phyloP scores from a whole-genome alignment of 345 rosid genomes.

The Salix viminalis region DNA sequence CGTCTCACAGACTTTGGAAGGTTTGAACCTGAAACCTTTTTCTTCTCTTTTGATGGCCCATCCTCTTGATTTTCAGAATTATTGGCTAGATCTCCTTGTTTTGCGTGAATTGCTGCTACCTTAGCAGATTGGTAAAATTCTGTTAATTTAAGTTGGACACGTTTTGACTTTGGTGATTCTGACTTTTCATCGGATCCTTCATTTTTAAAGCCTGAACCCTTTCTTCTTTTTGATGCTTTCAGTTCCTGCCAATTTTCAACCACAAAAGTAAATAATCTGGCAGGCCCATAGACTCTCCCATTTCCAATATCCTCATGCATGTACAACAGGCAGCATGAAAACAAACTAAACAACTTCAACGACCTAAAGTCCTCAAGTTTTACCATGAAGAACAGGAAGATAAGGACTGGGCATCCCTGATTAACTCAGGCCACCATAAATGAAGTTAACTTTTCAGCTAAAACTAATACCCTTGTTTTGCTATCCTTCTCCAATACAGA shows the following conservation, averaged over 20 bases:
- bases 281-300: conserved; percentile 4
- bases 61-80: conserved; percentile 16
- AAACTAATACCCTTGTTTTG: neutral
- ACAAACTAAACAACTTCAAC: neutral
- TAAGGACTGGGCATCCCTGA: neutral
- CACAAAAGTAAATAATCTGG: conserved; percentile 13
- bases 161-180: conserved; percentile 41
- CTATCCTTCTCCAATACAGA: neutral
- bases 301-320: conserved; percentile 9
- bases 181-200: conserved; percentile 32
- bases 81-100: conserved; percentile 29
- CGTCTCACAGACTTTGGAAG: conserved; percentile 70
- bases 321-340: neutral
- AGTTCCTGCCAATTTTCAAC: conserved; percentile 39
- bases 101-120: conserved; percentile 21
- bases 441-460: neutral
- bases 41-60: conserved; percentile 35
- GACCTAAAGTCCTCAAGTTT: neutral
- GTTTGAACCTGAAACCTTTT: conserved; percentile 40
- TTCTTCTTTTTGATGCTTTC: conserved; percentile 44
- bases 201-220: conserved; percentile 18
- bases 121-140: conserved; percentile 73
- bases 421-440: neutral
- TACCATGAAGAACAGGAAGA: neutral
- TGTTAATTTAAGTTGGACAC: conserved; percentile 57